These are phyloP conservation scores for Millerozyma acaciae DNA, from an alignment of 805 yeast genomes.

Conservation along the genomic window DNA sequence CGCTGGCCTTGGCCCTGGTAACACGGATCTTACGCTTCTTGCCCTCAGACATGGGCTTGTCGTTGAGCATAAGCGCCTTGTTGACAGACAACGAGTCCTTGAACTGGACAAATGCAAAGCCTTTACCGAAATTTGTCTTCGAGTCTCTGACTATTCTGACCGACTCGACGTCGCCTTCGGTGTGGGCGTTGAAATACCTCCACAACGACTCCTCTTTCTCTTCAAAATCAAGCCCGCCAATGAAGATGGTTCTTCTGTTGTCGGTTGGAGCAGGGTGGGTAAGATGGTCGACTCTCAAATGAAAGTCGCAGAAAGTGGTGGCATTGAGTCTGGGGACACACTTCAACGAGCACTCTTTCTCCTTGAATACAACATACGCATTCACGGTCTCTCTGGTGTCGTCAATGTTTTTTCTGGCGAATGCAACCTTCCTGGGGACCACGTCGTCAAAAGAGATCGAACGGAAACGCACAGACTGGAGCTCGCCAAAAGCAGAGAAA, in stretches of 20 bases:
- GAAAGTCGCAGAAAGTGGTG: conserved; percentile 61
- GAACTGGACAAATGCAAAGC: conserved; percentile 95
- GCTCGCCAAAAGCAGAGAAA: conserved; percentile 50
- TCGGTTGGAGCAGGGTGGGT: conserved; percentile 87
- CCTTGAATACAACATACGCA: conserved; percentile 78
- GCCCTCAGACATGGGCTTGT: conserved; percentile 46
- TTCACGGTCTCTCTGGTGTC: conserved; percentile 76
- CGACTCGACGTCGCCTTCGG: conserved; percentile 62
- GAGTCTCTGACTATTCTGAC: conserved; percentile 90
- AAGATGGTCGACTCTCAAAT: conserved; percentile 88
- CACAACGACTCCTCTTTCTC: conserved; percentile 87
- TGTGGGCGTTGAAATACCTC: conserved; percentile 60
- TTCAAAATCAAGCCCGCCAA: conserved; percentile 92
- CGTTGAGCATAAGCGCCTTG: conserved; percentile 76
- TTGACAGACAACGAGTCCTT: conserved; percentile 66
- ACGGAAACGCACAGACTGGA: conserved; percentile 83
- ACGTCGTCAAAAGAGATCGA: conserved; percentile 86
- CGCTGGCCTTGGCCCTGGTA: conserved; percentile 46
- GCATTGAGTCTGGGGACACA: conserved; percentile 59
- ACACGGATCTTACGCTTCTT: conserved; percentile 68
- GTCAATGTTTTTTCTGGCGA: conserved; percentile 73
- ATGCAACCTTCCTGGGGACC: conserved; percentile 89
- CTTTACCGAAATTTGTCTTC: conserved; percentile 93
- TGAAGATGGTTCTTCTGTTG: conserved; percentile 77
- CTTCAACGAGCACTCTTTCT: conserved; percentile 45